These are phyloP conservation scores for Spongispora temasekensis DNA, from an alignment of 1,284 basidiomycete species.

Conservation along the genomic window DNA sequence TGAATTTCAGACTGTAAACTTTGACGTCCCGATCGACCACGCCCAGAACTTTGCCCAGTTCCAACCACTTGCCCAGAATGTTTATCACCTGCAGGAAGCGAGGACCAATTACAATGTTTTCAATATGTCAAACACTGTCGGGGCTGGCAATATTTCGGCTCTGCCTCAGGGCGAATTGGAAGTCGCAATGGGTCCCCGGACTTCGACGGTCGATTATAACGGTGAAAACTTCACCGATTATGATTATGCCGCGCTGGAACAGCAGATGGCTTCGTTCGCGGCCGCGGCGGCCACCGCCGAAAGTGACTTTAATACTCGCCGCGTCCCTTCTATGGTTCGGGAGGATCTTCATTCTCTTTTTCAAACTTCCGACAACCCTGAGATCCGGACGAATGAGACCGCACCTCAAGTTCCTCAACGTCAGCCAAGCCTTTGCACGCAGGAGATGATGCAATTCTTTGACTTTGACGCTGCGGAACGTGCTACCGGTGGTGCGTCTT, in stretches of 20 bases:
- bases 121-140: conserved; percentile 34
- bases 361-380: conserved; percentile 12
- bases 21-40: conserved; percentile 15
- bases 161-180: conserved; percentile 39
- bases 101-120: too few relatives aligned
- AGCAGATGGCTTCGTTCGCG: neutral
- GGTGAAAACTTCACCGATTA: conserved; percentile 14
- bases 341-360: conserved; percentile 24
- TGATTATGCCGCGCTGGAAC: conserved; percentile 11
- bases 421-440: conserved; percentile 25
- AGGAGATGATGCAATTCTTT: conserved; percentile 32
- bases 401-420: conserved; percentile 19
- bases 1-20: conserved; percentile 6
- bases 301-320: neutral
- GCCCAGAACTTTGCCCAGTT: conserved; percentile 1
- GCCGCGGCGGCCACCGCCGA: too few relatives aligned
- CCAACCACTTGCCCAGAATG: neutral
- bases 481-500: conserved; percentile 6
- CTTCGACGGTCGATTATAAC: conserved; percentile 8
- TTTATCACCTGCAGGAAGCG: too few relatives aligned
- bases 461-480: conserved; percentile 28
- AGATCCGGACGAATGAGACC: conserved; percentile 10
- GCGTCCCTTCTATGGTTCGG: neutral
- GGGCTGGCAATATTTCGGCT: conserved; percentile 28
- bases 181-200: conserved; percentile 26